Base-by-base conservation (phyloP, 1,139 yeast species). In the Yamadazyma buinensis region DNA sequence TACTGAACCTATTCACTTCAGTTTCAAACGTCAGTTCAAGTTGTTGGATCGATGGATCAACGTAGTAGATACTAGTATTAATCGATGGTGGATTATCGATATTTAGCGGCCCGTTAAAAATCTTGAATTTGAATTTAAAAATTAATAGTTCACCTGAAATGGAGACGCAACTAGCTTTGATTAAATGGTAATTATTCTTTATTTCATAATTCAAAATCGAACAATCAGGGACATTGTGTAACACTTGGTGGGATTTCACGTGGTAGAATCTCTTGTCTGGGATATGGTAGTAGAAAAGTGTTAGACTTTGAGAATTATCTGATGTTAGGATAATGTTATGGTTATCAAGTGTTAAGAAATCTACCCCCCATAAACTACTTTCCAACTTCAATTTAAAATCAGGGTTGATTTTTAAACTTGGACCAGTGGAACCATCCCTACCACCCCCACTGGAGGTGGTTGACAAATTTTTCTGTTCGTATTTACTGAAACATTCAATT, bases 341-440 rank as follows among this genome's bases (percentile, higher is more conserved):
- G 3, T 29, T 19, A 28, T 55, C 62, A 2, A 24, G 14, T 12
- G 14, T 11, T 19, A 47, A 33, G 31, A 64, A 55, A 45, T 77
- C 85, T 15, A 79, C 50, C 0, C 88, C 88, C 92, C 92, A 83
- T 0, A 72, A 75, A 1, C 86, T 78, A 1, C 74, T 55, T 22
- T 59, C 60, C 37, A 69, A 43, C 23, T 61, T 59, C 6, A 79
- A 34, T 15, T 54, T 56, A 30, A 61, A 58, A 33, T 60, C 66
- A 1, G 80, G 70, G 8, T 49, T 43, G 1, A 48, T 33, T 19
- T 40, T 40, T 11, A 42, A n/a, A n/a, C n/a, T n/a, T n/a, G n/a
- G n/a, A n/a, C n/a, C n/a, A n/a, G n/a, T n/a, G n/a, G n/a, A n/a
- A n/a, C n/a, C n/a, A n/a, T n/a, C n/a, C n/a, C n/a, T n/a, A n/a